Conservation (phyloP, 768 basidiomycete genomes). For the Exidia glandulosa region DNA sequence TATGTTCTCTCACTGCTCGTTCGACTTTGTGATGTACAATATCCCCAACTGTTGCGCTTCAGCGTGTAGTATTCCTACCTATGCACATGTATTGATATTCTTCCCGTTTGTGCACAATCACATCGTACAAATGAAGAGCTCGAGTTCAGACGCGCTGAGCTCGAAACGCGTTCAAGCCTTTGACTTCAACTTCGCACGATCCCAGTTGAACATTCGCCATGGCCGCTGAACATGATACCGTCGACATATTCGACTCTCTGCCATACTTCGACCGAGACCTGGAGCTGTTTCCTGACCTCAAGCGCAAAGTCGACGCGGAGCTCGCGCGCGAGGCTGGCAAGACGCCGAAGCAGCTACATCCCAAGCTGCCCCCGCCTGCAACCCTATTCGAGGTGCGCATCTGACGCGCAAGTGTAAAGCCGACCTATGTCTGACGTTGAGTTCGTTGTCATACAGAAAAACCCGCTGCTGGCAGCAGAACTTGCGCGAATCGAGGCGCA, state of each 20-base stretch:
- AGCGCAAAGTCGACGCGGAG: slow-evolving; percentile 67
- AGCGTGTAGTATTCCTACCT: too few species aligned
- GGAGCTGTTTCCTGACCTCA: slow-evolving; percentile 58
- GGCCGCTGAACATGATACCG: not conserved
- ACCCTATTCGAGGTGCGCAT: slow-evolving; percentile 60
- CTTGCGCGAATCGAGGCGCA: slow-evolving; percentile 62
- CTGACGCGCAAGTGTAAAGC: not conserved
- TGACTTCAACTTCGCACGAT: too few species aligned
- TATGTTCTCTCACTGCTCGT: too few species aligned
- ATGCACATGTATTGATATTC: too few species aligned
- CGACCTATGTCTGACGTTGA: not conserved
- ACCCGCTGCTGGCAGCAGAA: slow-evolving; percentile 61
- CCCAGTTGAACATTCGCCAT: too few species aligned
- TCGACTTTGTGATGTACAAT: too few species aligned
- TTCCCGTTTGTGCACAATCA: too few species aligned
- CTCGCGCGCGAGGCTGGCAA: slow-evolving; percentile 56
- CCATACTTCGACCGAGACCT: slow-evolving; percentile 95
- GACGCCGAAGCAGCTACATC: slow-evolving; percentile 42
- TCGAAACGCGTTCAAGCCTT: too few species aligned
- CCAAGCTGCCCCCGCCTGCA: slow-evolving; percentile 52
- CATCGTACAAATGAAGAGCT: too few species aligned
- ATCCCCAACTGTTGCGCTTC: too few species aligned
- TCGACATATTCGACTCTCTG: slow-evolving; percentile 65
- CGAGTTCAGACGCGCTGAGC: too few species aligned
- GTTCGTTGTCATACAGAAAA: slow-evolving; percentile 46